phyloP scores from a whole-genome alignment of 306 rosid genomes.

The Dalbergia cochinchinensis region DNA sequence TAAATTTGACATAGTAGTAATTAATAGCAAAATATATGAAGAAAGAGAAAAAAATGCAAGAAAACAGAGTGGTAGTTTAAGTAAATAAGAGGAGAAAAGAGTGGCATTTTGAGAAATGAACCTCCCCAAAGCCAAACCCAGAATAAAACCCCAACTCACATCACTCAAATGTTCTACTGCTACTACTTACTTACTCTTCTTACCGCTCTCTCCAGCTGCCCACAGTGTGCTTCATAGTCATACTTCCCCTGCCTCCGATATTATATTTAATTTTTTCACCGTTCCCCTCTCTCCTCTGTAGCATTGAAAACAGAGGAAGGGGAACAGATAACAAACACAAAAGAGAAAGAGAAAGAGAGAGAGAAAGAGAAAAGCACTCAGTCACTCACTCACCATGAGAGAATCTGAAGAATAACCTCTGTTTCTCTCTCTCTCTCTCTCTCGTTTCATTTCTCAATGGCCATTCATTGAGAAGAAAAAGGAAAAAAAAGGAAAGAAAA shows the following conservation, averaged over 20 bases:
- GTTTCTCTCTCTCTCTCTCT: background rate
- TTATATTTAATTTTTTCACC: slow-evolving; percentile 21
- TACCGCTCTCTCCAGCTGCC: too few relatives aligned
- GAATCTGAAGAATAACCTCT: slow-evolving; percentile 54
- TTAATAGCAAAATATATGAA: too few relatives aligned
- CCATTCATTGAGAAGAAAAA: slow-evolving; percentile 53
- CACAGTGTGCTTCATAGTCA: background rate
- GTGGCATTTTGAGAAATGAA: slow-evolving; percentile 41
- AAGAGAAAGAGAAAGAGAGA: too few relatives aligned
- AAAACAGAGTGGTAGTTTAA: slow-evolving; percentile 27
- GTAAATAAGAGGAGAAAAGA: slow-evolving; percentile 47
- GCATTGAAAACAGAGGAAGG: slow-evolving; percentile 68
- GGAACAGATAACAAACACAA: slow-evolving; percentile 24
- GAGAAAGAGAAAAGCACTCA: slow-evolving; percentile 17
- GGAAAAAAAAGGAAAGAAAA: background rate
- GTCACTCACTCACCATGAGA: slow-evolving; percentile 46
- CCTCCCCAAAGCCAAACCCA: background rate
- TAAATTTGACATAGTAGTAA: too few relatives aligned
- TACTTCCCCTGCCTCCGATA: slow-evolving; percentile 37
- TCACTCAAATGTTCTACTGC: slow-evolving; percentile 50
- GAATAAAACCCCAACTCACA: slow-evolving; percentile 50
- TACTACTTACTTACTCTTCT: background rate
- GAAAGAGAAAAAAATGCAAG: background rate
- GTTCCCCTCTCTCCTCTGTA: slow-evolving; percentile 53
- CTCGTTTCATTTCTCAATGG: slow-evolving; percentile 42